phyloP scores from a whole-genome alignment of 805 yeast species.

The Candida koratica region DNA sequence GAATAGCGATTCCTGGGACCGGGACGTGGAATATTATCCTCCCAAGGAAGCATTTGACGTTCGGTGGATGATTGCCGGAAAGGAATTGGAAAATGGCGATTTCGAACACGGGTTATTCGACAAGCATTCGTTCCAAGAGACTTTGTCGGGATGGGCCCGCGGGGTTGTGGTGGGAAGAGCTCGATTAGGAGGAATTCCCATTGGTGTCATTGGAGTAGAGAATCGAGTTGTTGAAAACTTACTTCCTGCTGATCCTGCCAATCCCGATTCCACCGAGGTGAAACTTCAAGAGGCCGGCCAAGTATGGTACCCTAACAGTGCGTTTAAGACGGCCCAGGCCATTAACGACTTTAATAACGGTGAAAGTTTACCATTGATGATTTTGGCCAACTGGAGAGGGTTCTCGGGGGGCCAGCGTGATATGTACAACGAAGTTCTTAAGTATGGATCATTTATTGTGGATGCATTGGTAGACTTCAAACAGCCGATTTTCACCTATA shows the following conservation, averaged over 20 bases:
- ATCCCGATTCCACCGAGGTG: constrained; percentile 87
- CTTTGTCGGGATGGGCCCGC: constrained; percentile 96
- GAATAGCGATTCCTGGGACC: constrained; percentile 85
- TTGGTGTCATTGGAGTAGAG: constrained; percentile 97
- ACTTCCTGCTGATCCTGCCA: constrained; percentile 97
- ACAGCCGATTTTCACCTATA: constrained; percentile 95
- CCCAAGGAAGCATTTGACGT: constrained; percentile 79
- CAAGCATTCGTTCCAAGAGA: constrained; percentile 89
- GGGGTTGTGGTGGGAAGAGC: constrained; percentile 99
- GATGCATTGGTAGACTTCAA: constrained; percentile 94
- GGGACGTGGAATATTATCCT: constrained; percentile 83
- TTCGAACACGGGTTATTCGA: constrained; percentile 91
- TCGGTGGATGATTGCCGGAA: constrained; percentile 91
- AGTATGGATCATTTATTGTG: constrained; percentile 94
- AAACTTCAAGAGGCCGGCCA: constrained; percentile 95
- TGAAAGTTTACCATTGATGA: constrained; percentile 96
- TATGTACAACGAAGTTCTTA: constrained; percentile 97
- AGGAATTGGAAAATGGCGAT: constrained; percentile 57
- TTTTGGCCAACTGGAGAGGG: constrained; percentile 99
- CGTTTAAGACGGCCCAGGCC: constrained; percentile 98
- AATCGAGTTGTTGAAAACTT: constrained; percentile 85
- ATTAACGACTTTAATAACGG: constrained; percentile 96
- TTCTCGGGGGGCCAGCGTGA: constrained; percentile 99
- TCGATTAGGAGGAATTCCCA: constrained; percentile 96
- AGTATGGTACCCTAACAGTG: constrained; percentile 99